Base-by-base conservation (phyloP, 306 rosid genomes). In the Mimosa bimucronata region DNA sequence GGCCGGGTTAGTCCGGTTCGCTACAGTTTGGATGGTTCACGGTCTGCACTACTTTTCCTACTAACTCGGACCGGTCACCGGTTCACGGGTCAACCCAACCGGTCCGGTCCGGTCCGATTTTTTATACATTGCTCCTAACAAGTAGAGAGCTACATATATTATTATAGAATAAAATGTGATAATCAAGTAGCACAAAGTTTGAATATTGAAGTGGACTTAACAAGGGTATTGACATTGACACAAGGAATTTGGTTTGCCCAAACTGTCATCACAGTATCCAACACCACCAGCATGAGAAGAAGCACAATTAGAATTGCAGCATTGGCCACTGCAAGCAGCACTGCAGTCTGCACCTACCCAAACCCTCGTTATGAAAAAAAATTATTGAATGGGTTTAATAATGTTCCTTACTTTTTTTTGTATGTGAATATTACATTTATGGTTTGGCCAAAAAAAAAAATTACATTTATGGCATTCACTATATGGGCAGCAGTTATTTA, bases 291-390 rank as follows among this genome's bases (percentile, higher is more conserved):
- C 31, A 29, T 14, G 38, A 4, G 13, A 0, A 53, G 67, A 29
- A 31, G 66, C n/a, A 52, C 77, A 73, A 38, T 74, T 55, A 3
- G 41, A 26, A 41, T 23, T 15, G 23, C 73, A 67, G 72, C 72
- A 67, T n/a, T 19, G 15, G 3, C 7, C 15, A 6, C 1, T 1
- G 46, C 46, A 66, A 34, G 7, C 2, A 19, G 9, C 5, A 16
- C n/a, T n/a, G n/a, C n/a, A n/a, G 38, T 2, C 16, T 34, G 46
- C 71, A 67, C 16, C 28, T 21, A n/a, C 50, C 73, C 48, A 40
- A 21, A 10, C 50, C 50, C 19, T 19, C 0, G 30, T 2, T 11
- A 12, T 44, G 50, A 44, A 12, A 44, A 8, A 8, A 11, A 41
- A 41, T 41, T 41, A 11, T 44, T 3, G 50, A 15, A 13, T n/a